phyloP scores from a whole-genome alignment of 139 green algal genomes.

The Asterochloris erici region DNA sequence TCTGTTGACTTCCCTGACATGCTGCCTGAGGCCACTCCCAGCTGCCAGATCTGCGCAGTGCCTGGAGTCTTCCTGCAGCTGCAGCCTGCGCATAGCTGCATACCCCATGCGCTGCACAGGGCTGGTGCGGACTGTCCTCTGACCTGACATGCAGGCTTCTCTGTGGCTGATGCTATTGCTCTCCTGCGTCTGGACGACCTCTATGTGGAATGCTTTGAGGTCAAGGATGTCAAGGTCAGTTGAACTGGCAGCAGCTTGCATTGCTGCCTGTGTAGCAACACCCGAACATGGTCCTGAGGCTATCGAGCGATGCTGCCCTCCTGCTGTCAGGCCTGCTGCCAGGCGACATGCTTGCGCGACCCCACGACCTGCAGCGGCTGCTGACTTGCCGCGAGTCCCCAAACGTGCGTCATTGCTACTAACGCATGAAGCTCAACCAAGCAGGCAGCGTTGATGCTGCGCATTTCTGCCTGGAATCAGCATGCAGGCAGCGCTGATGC shows the following conservation, averaged over 20 bases:
- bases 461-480: background rate
- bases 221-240: constrained; percentile 94
- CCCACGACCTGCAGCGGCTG: too few relatives aligned
- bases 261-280: background rate
- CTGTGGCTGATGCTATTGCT: constrained; percentile 91
- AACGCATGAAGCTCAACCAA: background rate
- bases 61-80: too few relatives aligned
- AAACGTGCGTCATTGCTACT: too few relatives aligned
- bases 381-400: too few relatives aligned
- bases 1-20: too few relatives aligned
- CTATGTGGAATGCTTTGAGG: constrained; percentile 98
- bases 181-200: constrained; percentile 97
- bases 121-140: too few relatives aligned
- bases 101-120: too few relatives aligned
- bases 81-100: too few relatives aligned
- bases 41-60: too few relatives aligned
- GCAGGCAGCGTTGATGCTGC: background rate
- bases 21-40: too few relatives aligned
- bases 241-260: background rate
- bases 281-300: background rate
- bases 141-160: constrained; percentile 59
- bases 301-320: background rate
- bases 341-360: too few relatives aligned
- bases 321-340: background rate
- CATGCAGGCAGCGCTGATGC: background rate